phyloP scores from a whole-genome alignment of 2,329 filamentous ascomycete species.

The Didymella exigua region DNA sequence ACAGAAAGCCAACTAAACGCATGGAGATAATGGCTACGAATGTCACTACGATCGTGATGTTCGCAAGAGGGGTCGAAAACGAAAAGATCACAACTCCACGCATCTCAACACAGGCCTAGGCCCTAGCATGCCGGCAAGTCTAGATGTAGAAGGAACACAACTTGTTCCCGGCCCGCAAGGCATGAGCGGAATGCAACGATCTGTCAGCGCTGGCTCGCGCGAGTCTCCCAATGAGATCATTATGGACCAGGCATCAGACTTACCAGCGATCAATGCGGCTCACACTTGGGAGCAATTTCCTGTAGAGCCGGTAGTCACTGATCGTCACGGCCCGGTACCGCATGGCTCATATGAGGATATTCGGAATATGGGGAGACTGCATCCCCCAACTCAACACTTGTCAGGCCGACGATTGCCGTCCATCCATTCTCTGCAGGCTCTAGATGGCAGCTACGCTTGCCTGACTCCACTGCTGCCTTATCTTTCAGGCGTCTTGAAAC shows the following conservation, averaged over 20 bases:
- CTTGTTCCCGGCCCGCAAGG: not conserved
- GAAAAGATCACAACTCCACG: not conserved
- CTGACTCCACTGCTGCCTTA: not conserved
- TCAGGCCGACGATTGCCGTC: not conserved
- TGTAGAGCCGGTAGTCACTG: not conserved
- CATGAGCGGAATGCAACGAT: not conserved
- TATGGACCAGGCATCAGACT: not conserved
- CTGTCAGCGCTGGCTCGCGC: not conserved
- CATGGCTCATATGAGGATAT: not conserved
- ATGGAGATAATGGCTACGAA: not conserved
- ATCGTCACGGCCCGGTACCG: not conserved
- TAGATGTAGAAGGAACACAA: not conserved
- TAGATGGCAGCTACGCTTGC: not conserved
- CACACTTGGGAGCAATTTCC: not conserved
- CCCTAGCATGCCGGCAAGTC: not conserved
- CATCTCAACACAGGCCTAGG: not conserved
- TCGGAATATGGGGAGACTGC: not conserved
- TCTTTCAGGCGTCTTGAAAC: not conserved
- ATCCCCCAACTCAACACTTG: not conserved
- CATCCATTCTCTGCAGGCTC: not conserved
- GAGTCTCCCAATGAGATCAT: not conserved
- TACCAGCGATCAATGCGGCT: not conserved
- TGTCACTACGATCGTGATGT: conserved; percentile 2
- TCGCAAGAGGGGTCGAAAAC: conserved; percentile 2
- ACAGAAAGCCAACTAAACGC: not conserved